phyloP scores from a whole-genome alignment of 352 stramenopile genomes.

The Globisporangium apiculatum region DNA sequence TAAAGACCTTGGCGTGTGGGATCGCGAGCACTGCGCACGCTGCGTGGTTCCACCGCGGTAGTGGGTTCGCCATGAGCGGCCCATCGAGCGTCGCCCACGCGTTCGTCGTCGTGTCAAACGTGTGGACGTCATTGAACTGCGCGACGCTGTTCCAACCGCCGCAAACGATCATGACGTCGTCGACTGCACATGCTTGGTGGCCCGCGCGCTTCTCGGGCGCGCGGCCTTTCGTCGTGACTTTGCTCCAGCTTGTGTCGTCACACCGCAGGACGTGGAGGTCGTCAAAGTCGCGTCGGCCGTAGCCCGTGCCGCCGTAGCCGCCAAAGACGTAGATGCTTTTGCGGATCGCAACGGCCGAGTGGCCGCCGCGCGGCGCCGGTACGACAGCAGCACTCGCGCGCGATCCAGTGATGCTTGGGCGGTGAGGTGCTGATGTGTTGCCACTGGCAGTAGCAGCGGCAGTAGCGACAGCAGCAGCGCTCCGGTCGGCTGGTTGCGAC shows the following conservation, averaged over 20 bases:
- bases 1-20: conserved; percentile 94
- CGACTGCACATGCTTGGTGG: conserved; percentile 87
- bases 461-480: conserved; percentile 8
- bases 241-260: conserved; percentile 80
- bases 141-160: conserved; percentile 93
- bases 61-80: conserved; percentile 53
- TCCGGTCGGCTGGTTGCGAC: conserved; percentile 63
- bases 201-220: conserved; percentile 88
- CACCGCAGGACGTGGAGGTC: conserved; percentile 89
- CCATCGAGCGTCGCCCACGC: conserved; percentile 84
- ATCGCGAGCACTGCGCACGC: conserved; percentile 92
- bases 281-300: conserved; percentile 91
- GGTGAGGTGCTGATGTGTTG: conserved; percentile 12
- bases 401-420: conserved; percentile 13
- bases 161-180: conserved; percentile 90
- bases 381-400: conserved; percentile 23
- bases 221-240: conserved; percentile 83
- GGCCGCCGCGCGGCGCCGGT: conserved; percentile 83
- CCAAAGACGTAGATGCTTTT: conserved; percentile 91
- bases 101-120: conserved; percentile 85
- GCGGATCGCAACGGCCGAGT: conserved; percentile 85
- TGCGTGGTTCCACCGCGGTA: conserved; percentile 94
- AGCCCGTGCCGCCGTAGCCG: conserved; percentile 92
- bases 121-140: conserved; percentile 94
- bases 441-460: conserved; percentile 24